Percentiles rank a stretch among this genome's conserved stretches.
These are phyloP conservation scores for Ophiognomonia clavigignenti-juglandacearum DNA, from an alignment of 2,329 filamentous ascomycete genomes.

Conservation along the genomic window DNA sequence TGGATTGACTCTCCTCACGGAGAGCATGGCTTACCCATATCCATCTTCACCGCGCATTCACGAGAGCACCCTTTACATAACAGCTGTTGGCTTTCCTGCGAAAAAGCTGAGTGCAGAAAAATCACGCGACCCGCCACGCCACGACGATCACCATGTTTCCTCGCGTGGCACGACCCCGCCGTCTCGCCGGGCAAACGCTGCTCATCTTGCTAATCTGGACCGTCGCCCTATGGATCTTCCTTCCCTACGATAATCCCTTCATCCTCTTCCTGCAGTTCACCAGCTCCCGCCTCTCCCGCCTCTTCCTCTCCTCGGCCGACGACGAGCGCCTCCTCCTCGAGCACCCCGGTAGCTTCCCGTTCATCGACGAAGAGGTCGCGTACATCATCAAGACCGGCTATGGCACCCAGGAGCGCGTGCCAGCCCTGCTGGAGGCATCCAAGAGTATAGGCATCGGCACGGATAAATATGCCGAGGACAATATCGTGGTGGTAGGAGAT, in stretches of 20 bases:
- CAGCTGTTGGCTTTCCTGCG: not conserved
- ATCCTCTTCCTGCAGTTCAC: conserved; percentile 24
- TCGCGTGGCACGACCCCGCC: conserved; percentile 13
- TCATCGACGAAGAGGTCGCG: conserved; percentile 41
- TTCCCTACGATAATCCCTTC: conserved; percentile 26
- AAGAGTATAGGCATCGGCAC: conserved; percentile 26
- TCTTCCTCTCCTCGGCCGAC: conserved; percentile 23
- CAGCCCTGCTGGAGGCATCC: conserved; percentile 42
- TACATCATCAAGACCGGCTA: conserved; percentile 53
- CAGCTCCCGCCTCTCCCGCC: conserved; percentile 20
- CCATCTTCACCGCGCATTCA: not conserved
- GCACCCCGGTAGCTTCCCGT: conserved; percentile 35
- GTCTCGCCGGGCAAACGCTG: conserved; percentile 6
- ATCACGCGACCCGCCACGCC: not conserved
- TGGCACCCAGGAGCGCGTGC: conserved; percentile 45
- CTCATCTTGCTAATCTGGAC: conserved; percentile 16
- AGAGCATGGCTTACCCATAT: not conserved
- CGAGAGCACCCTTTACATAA: not conserved
- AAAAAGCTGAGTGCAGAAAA: not conserved
- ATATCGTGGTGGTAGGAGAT: conserved; percentile 46
- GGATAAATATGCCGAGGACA: conserved; percentile 29
- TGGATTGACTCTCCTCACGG: not conserved
- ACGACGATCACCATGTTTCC: conserved; percentile 13
- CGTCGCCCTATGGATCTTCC: conserved; percentile 19
- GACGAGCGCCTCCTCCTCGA: conserved; percentile 38